Base-by-base conservation (phyloP, 768 basidiomycete species). In the Podaxis carcinomalis region DNA sequence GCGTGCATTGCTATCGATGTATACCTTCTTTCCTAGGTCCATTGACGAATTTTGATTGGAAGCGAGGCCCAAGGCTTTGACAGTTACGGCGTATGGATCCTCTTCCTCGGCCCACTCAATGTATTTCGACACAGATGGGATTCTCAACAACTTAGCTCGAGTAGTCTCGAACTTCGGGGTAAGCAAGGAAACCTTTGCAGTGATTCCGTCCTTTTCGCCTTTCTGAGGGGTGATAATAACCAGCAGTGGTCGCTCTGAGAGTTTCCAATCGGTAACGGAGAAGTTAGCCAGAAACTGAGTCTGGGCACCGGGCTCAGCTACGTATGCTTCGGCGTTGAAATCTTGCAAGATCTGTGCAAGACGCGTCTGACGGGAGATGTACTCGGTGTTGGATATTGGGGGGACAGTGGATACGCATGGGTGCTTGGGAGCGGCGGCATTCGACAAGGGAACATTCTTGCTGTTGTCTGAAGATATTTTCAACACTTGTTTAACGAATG, bases 191-290 rank as follows among this genome's bases (percentile, higher is more conserved):
- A 93, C 66, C 19, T 78, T 78, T 23, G 82, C 74, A 37, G 67
- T 64, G 19, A 80, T 67, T 1, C 69, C 61, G 25, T 51, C 44
- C 23, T 16, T 50, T 1, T 9, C 51, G 51, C 39, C 55, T 40
- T 39, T 25, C 19, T 51, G 50, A 37, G 88, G 83, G 6, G 81
- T 78, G 46, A 94, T 66, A 58, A 90, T 78, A 35, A 93, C 75
- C 4, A 94, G 73, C 13, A 94, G 78, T 0, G 92, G 92, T 2
- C 93, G 81, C 73, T 95, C 93, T 9, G 89, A 90, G 35, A 92
- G 79, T 35, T 66, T 63, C 93, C 93, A 95, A 21, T 80, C 67
- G 6, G 78, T 62, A 4, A 65, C 68, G 11, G 88, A 87, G 61
- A 92, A 78, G 65, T 92, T 92, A n/a, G 78, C 85, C 70, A 82